phyloP scores from a whole-genome alignment of 495 filamentous ascomycete species.

The Halenospora varia region DNA sequence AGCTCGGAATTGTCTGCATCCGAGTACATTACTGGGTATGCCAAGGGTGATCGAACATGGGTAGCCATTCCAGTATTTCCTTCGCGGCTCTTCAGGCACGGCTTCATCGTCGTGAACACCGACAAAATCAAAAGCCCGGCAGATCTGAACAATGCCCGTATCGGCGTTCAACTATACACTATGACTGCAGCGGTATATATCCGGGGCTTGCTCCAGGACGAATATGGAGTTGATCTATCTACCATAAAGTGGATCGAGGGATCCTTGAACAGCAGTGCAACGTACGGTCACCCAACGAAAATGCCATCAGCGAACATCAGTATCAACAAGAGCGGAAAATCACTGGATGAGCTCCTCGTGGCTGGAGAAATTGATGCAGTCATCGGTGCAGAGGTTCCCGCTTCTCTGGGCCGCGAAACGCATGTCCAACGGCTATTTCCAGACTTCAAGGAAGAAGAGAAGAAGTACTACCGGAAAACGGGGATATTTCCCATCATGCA shows the following conservation, averaged over 20 bases:
- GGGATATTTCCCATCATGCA: constrained; percentile 44
- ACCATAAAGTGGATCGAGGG: constrained; percentile 36
- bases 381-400: constrained; percentile 34
- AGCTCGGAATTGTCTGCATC: constrained; percentile 33
- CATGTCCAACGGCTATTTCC: constrained; percentile 35
- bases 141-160: constrained; percentile 37
- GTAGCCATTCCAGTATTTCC: constrained; percentile 39
- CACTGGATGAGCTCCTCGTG: constrained; percentile 33
- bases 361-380: constrained; percentile 37
- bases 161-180: constrained; percentile 37
- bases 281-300: constrained; percentile 28
- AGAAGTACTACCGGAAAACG: constrained; percentile 31
- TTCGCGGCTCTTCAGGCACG: constrained; percentile 35
- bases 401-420: constrained; percentile 27
- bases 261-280: constrained; percentile 27
- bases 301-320: constrained; percentile 30
- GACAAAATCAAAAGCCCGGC: constrained; percentile 27
- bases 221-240: constrained; percentile 31
- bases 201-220: constrained; percentile 29
- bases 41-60: constrained; percentile 28
- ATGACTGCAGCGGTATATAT: constrained; percentile 42
- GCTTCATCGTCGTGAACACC: constrained; percentile 35
- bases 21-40: constrained; percentile 35
- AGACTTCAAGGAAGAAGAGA: constrained; percentile 34
- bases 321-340: constrained; percentile 26